Evolutionary conservation across 345 rosid genomes (phyloP).

Genomic region (Raphanus raphanistrum): DNA sequence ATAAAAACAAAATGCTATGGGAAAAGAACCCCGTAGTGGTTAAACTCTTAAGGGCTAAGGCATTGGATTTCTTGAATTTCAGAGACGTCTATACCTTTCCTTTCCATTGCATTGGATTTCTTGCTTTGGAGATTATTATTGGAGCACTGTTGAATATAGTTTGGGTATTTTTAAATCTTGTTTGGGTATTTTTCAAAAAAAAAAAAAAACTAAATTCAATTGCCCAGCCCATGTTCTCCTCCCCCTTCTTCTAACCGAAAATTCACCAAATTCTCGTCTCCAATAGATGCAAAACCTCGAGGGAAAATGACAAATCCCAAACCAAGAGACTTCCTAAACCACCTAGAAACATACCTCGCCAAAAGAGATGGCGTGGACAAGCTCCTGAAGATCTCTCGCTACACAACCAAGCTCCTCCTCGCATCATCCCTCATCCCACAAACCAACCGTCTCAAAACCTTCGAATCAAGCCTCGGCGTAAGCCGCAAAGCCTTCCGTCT

Average conservation of each 20-base stretch:
- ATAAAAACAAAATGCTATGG: too few relatives aligned
- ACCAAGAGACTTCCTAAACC: conserved; percentile 58
- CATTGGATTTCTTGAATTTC: too few relatives aligned
- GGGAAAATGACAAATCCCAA: conserved; percentile 14
- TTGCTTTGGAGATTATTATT: too few relatives aligned
- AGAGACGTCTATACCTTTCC: too few relatives aligned
- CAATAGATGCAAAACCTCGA: conserved; percentile 28
- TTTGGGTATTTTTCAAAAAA: not conserved
- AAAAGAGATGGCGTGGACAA: conserved; percentile 92
- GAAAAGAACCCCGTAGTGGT: too few relatives aligned
- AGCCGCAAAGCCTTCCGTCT: conserved; percentile 96
- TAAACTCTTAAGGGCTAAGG: too few relatives aligned
- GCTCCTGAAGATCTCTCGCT: conserved; percentile 83
- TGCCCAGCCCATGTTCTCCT: not conserved
- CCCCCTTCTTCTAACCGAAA: not conserved
- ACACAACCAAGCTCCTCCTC: conserved; percentile 80
- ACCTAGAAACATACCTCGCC: conserved; percentile 74
- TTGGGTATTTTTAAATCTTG: too few relatives aligned
- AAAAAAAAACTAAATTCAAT: too few relatives aligned
- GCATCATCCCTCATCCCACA: conserved; percentile 62
- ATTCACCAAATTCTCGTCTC: not conserved
- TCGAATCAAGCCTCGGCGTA: conserved; percentile 93
- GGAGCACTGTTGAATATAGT: too few relatives aligned
- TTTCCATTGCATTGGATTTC: too few relatives aligned
- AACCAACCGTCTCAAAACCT: conserved; percentile 58